Base-by-base conservation (phyloP, 2,329 filamentous ascomycete genomes). In the Diaporthe citrichinensis region DNA sequence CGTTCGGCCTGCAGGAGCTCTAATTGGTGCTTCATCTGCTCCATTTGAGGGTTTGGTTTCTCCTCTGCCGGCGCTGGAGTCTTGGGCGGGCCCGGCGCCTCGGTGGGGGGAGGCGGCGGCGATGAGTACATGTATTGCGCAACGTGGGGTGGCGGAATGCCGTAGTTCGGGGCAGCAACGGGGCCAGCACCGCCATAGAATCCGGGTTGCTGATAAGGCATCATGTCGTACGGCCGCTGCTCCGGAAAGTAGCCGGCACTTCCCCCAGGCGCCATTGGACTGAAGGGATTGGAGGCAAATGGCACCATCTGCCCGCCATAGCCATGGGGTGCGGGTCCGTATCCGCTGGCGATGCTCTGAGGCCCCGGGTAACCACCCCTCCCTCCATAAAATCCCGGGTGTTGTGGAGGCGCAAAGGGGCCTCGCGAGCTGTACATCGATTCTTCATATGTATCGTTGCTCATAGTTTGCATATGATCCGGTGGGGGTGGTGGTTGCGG, bases 401-500 rank as follows among this genome's bases (percentile, higher is more conserved):
- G 73, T 78, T 82, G 81, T 68, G 80, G 81, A 73, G 82, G 80
- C 57, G 80, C 80, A 75, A 81, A 83, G 77, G 78, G 79, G 71
- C 84, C 81, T 75, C 84, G 79, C 72, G 82, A 81, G 57, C 79
- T 79, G 76, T 84, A 86, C 65, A 72, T 65, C 51, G 62, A 71
- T n/a, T 94, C 91, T 34, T 94, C 91, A 28, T 87, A 87, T 49
- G 89, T 89, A 82, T 94, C 93, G 86, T 90, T 87, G 82, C 89
- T 94, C 86, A 91, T 90, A 53, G 72, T 73, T 28, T 73, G 67
- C 68, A 71, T 49, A 58, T 69, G 74, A 41, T 77, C 76, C 17
- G 49, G 44, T 73, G 90, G 82, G 73, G 90, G 82, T 86, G 84
- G 84, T 78, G 86, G 78, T 83, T 85, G 80, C 80, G 61, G 86